Percentiles rank a stretch among this genome's conserved stretches.
Evolutionary conservation across 148 eudicot species (phyloP).

Genomic region (Limonium bicolor): DNA sequence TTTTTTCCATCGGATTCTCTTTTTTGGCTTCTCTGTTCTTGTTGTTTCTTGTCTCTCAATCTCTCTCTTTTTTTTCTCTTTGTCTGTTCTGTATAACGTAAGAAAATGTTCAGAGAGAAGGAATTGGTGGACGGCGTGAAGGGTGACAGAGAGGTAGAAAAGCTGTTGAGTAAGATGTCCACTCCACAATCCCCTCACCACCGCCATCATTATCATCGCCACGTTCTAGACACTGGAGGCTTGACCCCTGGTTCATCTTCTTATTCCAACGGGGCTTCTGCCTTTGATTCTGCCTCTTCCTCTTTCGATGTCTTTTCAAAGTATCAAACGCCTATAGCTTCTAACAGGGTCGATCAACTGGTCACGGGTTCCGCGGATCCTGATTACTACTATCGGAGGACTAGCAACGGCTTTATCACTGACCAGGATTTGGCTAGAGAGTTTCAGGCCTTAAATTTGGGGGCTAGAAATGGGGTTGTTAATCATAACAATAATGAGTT

Average conservation of each 20-base stretch:
- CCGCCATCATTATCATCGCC: slow-evolving; percentile 9
- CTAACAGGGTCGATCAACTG: slow-evolving; percentile 12
- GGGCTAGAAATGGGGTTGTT: slow-evolving; percentile 13
- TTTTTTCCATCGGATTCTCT: too few relatives aligned
- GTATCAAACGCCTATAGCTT: slow-evolving; percentile 13
- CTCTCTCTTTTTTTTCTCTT: background rate
- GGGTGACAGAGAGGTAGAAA: slow-evolving; percentile 18
- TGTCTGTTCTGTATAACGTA: background rate
- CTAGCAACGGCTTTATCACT: slow-evolving; percentile 12
- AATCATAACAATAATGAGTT: too few relatives aligned
- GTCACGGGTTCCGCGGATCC: slow-evolving; percentile 7
- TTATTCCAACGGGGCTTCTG: slow-evolving; percentile 21
- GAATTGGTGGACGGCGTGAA: slow-evolving; percentile 11
- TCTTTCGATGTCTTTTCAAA: slow-evolving; percentile 12
- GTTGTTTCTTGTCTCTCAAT: too few relatives aligned
- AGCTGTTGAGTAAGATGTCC: slow-evolving; percentile 18
- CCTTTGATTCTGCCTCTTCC: slow-evolving; percentile 14
- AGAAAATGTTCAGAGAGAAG: slow-evolving; percentile 17
- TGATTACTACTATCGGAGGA: slow-evolving; percentile 11
- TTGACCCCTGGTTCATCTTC: slow-evolving; percentile 8
- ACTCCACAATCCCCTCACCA: slow-evolving; percentile 2
- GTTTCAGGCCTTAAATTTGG: slow-evolving; percentile 20
- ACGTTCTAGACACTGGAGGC: background rate
- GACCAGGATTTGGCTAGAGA: slow-evolving; percentile 26
- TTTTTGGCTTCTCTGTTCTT: slow-evolving; percentile 1